phyloP scores from a whole-genome alignment of 2,329 filamentous ascomycete genomes.

The Botrytis pseudocinerea region DNA sequence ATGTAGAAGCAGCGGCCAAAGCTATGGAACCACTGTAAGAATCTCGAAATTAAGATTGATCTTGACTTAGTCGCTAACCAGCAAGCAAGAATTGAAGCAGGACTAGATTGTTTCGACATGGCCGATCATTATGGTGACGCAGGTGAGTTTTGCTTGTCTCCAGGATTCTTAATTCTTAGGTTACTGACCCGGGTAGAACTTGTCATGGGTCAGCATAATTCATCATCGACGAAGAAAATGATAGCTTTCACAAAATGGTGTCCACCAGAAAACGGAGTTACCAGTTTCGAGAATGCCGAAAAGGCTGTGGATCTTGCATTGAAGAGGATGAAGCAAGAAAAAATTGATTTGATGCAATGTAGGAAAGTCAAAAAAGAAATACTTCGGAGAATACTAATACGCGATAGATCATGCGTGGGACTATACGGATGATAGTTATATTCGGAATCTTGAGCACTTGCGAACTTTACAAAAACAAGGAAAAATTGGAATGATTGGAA shows the following conservation, averaged over 20 bases:
- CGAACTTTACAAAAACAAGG: not conserved
- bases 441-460: not conserved
- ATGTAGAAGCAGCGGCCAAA: constrained; percentile 24
- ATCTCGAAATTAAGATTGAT: too few relatives aligned
- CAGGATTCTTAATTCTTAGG: not conserved
- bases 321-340: constrained; percentile 5
- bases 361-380: not conserved
- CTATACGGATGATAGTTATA: not conserved
- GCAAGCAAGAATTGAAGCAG: constrained; percentile 19
- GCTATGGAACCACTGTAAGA: constrained; percentile 27
- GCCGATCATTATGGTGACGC: constrained; percentile 29
- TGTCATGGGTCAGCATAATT: constrained; percentile 24
- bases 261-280: constrained; percentile 30
- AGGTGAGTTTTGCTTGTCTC: not conserved
- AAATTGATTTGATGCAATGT: constrained; percentile 11
- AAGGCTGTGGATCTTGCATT: constrained; percentile 38
- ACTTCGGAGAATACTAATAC: not conserved
- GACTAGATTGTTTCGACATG: constrained; percentile 29
- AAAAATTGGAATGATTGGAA: constrained; percentile 5
- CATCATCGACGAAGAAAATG: constrained; percentile 3
- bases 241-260: constrained; percentile 37
- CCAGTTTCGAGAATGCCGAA: constrained; percentile 32
- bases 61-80: not conserved
- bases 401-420: not conserved
- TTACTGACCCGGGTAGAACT: constrained; percentile 20